A percentile compares a stretch with the other conserved stretches of the same genome.
These are phyloP conservation scores for Stentor roeselii DNA, from an alignment of 73 alveolate genomes.

Conservation along the genomic window DNA sequence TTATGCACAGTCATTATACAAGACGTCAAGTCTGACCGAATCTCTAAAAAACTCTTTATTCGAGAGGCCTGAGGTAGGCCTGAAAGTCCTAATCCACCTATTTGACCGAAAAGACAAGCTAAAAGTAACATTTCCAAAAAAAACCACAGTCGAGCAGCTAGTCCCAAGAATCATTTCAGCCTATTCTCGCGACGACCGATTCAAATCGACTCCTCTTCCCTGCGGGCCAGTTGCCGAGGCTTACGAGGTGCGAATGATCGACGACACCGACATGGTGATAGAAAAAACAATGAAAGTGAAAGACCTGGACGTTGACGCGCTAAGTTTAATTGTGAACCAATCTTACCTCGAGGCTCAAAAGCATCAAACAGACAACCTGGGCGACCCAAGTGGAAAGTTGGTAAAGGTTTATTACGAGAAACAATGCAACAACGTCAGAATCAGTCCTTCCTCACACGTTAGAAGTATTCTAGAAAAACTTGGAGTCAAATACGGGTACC, in stretches of 20 bases:
- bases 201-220: not conserved
- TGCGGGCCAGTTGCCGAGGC: constrained; percentile 9
- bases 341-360: not conserved
- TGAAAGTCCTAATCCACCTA: not conserved
- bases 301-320: not conserved
- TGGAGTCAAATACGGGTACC: not conserved
- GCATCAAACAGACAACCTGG: not conserved
- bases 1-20: not conserved
- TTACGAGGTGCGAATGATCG: not conserved
- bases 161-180: constrained; percentile 4
- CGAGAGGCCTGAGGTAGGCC: not conserved
- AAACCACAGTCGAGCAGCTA: constrained; percentile 10
- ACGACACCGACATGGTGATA: not conserved
- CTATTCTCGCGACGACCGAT: not conserved
- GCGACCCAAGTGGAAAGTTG: not conserved
- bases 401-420: not conserved
- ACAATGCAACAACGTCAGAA: not conserved
- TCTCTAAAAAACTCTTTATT: not conserved
- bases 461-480: not conserved
- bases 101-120: not conserved
- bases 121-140: not conserved
- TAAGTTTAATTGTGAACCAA: not conserved
- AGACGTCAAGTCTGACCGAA: constrained; percentile 18
- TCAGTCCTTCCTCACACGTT: not conserved
- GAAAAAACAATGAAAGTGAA: not conserved